Conservation (phyloP, 768 basidiomycete genomes). For the Suillus subalutaceus region DNA sequence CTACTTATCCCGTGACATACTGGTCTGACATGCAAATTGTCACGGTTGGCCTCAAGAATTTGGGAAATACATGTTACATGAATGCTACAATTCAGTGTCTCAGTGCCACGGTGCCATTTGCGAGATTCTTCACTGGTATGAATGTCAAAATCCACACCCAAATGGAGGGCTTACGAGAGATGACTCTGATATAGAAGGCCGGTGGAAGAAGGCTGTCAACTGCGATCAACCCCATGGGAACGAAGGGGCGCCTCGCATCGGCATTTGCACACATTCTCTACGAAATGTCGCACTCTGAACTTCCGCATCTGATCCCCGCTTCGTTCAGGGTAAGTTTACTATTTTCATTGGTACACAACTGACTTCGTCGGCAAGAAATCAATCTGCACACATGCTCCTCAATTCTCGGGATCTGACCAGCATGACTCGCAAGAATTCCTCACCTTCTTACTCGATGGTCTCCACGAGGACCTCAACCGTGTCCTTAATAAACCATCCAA, state of each 20-base stretch:
- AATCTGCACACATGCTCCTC: conserved; percentile 60
- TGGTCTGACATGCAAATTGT: conserved; percentile 84
- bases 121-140: conserved; percentile 86
- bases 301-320: conserved; percentile 80
- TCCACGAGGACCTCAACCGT: conserved; percentile 88
- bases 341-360: conserved; percentile 22
- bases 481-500: conserved; percentile 71
- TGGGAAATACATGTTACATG: conserved; percentile 99
- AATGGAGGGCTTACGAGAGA: neutral
- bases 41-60: conserved; percentile 87
- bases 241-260: conserved; percentile 77
- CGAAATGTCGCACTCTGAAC: conserved; percentile 86
- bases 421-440: conserved; percentile 99
- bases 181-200: conserved; percentile 54
- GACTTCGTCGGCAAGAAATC: conserved; percentile 44
- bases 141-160: conserved; percentile 7
- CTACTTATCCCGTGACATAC: conserved; percentile 81
- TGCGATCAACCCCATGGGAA: conserved; percentile 83
- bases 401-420: conserved; percentile 87
- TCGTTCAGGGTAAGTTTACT: conserved; percentile 73
- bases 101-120: conserved; percentile 91
- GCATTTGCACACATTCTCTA: conserved; percentile 85
- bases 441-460: conserved; percentile 88
- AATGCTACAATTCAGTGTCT: conserved; percentile 97
- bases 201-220: conserved; percentile 85